Percentiles rank a stretch among this genome's conserved stretches.
These are phyloP conservation scores for Phaffomyces opuntiae DNA, from an alignment of 805 yeast species.

Conservation along the genomic window DNA sequence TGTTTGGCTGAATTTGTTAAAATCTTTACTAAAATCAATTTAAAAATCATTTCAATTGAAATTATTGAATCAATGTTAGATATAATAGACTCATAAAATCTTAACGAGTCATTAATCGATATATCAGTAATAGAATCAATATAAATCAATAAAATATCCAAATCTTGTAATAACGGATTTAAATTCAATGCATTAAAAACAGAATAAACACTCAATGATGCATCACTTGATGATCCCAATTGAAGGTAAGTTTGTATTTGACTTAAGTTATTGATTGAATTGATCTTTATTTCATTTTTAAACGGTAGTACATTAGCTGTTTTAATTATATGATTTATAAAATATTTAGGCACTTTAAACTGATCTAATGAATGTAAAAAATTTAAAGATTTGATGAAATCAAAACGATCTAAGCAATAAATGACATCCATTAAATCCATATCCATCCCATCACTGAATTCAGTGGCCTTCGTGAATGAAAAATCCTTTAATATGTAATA, in stretches of 20 bases:
- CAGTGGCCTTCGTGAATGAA: conserved; percentile 13
- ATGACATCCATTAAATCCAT: conserved; percentile 18
- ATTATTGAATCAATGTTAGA: conserved; percentile 6
- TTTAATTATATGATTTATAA: conserved; percentile 16
- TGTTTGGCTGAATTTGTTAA: conserved; percentile 18
- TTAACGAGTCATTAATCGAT: conserved; percentile 4
- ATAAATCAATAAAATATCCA: conserved; percentile 17
- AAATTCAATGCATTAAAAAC: conserved; percentile 10
- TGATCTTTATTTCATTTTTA: conserved; percentile 7
- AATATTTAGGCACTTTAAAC: conserved; percentile 4
- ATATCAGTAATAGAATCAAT: conserved; percentile 17
- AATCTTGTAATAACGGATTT: conserved; percentile 10
- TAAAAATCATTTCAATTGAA: conserved; percentile 8
- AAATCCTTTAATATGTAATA: conserved; percentile 23
- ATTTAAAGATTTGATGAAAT: conserved; percentile 11
- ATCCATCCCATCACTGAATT: conserved; percentile 6
- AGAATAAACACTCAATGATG: conserved; percentile 19
- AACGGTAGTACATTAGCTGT: conserved; percentile 21
- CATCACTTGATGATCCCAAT: conserved; percentile 10
- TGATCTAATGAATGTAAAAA: conserved; percentile 10
- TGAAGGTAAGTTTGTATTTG: conserved; percentile 9
- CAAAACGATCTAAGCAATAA: conserved; percentile 21
- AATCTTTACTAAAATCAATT: conserved; percentile 12
- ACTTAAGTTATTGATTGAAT: conserved; percentile 1
- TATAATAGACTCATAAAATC: conserved; percentile 3